phyloP scores from a whole-genome alignment of 2,329 filamentous ascomycete species.

The Zalaria obscura region DNA sequence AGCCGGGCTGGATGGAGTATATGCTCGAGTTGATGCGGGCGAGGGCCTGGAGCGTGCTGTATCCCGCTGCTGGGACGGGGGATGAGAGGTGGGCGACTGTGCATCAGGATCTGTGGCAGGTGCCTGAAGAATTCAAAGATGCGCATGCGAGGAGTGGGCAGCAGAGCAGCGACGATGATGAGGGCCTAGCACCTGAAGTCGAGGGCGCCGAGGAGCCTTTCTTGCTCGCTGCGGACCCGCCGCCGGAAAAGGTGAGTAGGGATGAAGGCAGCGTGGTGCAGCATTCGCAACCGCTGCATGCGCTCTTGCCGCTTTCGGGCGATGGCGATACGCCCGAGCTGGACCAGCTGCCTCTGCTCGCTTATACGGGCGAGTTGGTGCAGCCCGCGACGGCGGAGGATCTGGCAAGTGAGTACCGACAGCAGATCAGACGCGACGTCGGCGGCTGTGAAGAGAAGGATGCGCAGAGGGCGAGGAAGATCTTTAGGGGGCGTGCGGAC shows the following conservation, averaged over 20 bases:
- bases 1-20: slow-evolving; percentile 68
- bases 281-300: slow-evolving; percentile 30
- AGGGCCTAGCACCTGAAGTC: slow-evolving; percentile 1
- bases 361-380: slow-evolving; percentile 46
- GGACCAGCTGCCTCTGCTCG: slow-evolving; percentile 42
- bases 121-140: slow-evolving; percentile 53
- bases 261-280: slow-evolving; percentile 36
- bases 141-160: not conserved
- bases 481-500: slow-evolving; percentile 27
- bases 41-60: slow-evolving; percentile 65
- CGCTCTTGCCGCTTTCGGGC: slow-evolving; percentile 31
- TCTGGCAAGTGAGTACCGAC: slow-evolving; percentile 38
- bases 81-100: slow-evolving; percentile 48
- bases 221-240: slow-evolving; percentile 15
- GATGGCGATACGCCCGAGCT: slow-evolving; percentile 33
- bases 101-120: slow-evolving; percentile 59
- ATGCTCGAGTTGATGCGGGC: slow-evolving; percentile 61
- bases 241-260: slow-evolving; percentile 16
- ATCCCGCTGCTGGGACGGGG: slow-evolving; percentile 46
- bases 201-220: slow-evolving; percentile 19
- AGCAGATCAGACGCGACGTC: slow-evolving; percentile 46
- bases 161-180: not conserved
- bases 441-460: slow-evolving; percentile 47
- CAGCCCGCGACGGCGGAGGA: slow-evolving; percentile 25
- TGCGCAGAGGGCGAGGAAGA: slow-evolving; percentile 18